Base-by-base conservation (phyloP, 2,329 filamentous ascomycete genomes). In the Fusarium sp. region DNA sequence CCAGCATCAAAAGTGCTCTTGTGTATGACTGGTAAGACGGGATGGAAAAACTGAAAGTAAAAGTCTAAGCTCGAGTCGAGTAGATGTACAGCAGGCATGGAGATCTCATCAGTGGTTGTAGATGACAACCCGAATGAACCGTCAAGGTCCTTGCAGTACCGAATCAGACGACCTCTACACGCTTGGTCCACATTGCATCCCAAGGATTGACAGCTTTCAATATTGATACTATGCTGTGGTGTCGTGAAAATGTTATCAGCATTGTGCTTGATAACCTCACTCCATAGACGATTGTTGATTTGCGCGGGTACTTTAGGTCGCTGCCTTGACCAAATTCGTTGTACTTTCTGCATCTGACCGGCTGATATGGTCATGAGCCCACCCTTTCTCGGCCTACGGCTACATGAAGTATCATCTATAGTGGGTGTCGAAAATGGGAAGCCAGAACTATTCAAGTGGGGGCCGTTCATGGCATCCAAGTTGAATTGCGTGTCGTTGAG, bases 41-140 rank as follows among this genome's bases (percentile, higher is more conserved):
- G 60, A n/a, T 63, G 60, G 9, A 63, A 63, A n/a, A 63, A 60
- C 5, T 60, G 55, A 11, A 63, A 63, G 47, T 54, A 63, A 18
- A 63, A 63, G n/a, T 63, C 60, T 12, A 63, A 28, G 8, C 60
- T 49, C 3, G 60, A 63, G n/a, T 63, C 56, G 13, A 63, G 60
- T 23, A 44, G 42, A n/a, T 63, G 55, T 6, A 63, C 4, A 44
- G 16, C 13, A 33, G 37, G 38, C 52, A 46, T 16, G 20, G 12
- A 31, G 3, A 15, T 18, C 11, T 41, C 8, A 11, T 53, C 33
- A 24, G 15, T 5, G 4, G 8, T 18, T 7, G 24, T 13, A 15
- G 35, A 24, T 3, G 47, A 21, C 5, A 15, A 35, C 3, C 18
- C 24, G 15, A 11, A 38, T 4, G 47, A 54, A 15, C 6, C 37